phyloP scores from a whole-genome alignment of 768 basidiomycete species.

The Suillus variegatus region DNA sequence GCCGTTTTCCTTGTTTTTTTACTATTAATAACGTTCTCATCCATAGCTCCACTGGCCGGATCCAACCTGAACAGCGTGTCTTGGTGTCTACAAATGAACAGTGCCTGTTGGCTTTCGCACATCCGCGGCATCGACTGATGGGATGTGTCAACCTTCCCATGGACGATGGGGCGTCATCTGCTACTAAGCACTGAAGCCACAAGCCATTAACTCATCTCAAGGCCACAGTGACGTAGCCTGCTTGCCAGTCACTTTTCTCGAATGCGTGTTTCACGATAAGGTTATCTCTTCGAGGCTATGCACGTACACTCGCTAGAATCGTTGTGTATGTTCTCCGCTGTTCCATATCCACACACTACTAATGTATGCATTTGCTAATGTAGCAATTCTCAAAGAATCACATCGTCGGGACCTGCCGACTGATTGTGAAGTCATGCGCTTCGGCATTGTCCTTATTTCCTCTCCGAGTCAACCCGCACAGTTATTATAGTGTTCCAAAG shows the following conservation, averaged over 20 bases:
- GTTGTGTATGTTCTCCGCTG: constrained; percentile 4
- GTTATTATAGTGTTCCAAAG: constrained; percentile 10
- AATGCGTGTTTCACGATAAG: constrained; percentile 25
- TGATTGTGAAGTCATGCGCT: constrained; percentile 7
- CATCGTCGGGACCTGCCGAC: constrained; percentile 13
- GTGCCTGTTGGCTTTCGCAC: constrained; percentile 20
- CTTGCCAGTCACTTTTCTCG: constrained; percentile 23
- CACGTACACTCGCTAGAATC: constrained; percentile 2
- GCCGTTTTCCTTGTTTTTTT: constrained; percentile 1
- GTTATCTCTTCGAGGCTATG: constrained; percentile 25
- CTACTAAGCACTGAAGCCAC: background rate
- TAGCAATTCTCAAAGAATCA: background rate
- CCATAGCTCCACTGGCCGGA: constrained; percentile 5
- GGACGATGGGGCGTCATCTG: constrained; percentile 14
- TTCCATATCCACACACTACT: constrained; percentile 8
- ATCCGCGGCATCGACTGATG: constrained; percentile 30
- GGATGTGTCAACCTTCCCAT: constrained; percentile 29
- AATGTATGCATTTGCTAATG: constrained; percentile 3
- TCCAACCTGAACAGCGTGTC: background rate
- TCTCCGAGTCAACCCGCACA: constrained; percentile 16
- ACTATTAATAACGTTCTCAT: constrained; percentile 1
- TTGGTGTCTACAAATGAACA: constrained; percentile 7
- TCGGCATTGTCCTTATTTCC: constrained; percentile 17
- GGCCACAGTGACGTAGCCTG: constrained; percentile 22
- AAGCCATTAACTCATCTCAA: background rate